phyloP scores from a whole-genome alignment of 2,329 filamentous ascomycete species.

The Davidsoniella eucalypti region DNA sequence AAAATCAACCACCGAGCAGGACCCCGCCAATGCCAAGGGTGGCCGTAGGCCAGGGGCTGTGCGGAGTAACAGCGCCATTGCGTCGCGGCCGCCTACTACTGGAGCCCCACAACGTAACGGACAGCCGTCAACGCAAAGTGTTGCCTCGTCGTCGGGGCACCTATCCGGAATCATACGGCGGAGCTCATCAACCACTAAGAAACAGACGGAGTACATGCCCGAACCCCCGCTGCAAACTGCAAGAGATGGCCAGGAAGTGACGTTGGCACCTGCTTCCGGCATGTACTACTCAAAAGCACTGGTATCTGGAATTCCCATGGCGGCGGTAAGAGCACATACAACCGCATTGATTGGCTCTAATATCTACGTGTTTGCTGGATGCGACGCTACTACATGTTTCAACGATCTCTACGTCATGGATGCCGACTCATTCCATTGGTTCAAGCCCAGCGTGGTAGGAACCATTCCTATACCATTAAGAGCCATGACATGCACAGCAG shows the following conservation, averaged over 20 bases:
- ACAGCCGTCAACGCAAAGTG: slow-evolving; percentile 2
- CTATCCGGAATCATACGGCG: slow-evolving; percentile 14
- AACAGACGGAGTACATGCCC: slow-evolving; percentile 26
- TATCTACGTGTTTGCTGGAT: slow-evolving; percentile 53
- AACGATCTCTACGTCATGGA: slow-evolving; percentile 54
- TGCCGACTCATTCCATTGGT: slow-evolving; percentile 55
- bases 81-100: slow-evolving; percentile 18
- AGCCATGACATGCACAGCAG: slow-evolving; percentile 56
- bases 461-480: slow-evolving; percentile 48
- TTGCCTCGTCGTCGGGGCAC: slow-evolving; percentile 15
- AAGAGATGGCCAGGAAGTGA: slow-evolving; percentile 40
- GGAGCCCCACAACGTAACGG: slow-evolving; percentile 6
- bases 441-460: slow-evolving; percentile 44
- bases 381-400: slow-evolving; percentile 50
- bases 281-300: slow-evolving; percentile 58
- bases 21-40: slow-evolving; percentile 16
- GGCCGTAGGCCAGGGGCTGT: slow-evolving; percentile 25
- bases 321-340: slow-evolving; percentile 48
- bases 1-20: slow-evolving; percentile 12
- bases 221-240: slow-evolving; percentile 40
- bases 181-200: slow-evolving; percentile 14
- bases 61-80: slow-evolving; percentile 38
- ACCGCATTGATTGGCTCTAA: slow-evolving; percentile 50
- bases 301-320: slow-evolving; percentile 44
- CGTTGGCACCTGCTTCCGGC: slow-evolving; percentile 46